A percentile compares a stretch with the other conserved stretches of the same genome.
Evolutionary conservation across 208 protist genomes (phyloP).

Genomic region (Crithidia mellificae): DNA sequence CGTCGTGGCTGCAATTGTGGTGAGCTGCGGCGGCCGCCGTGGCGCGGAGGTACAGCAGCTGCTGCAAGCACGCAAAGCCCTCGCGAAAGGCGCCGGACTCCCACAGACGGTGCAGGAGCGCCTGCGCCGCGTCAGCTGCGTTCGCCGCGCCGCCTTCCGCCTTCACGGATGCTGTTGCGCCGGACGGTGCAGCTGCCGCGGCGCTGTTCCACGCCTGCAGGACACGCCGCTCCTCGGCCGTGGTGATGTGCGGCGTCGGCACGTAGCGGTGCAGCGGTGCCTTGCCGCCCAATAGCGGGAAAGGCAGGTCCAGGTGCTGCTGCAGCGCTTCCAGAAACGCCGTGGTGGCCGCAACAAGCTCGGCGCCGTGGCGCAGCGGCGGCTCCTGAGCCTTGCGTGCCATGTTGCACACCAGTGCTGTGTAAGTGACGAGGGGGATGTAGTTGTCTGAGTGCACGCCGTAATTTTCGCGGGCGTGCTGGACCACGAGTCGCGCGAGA

Average conservation of each 20-base stretch:
- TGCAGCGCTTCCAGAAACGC: conserved; percentile 62
- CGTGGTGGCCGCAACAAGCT: conserved; percentile 29
- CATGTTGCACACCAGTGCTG: conserved; percentile 20
- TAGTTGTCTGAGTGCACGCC: conserved; percentile 59
- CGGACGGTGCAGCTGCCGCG: conserved; percentile 8
- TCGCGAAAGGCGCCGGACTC: conserved; percentile 66
- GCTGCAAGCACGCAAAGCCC: conserved; percentile 69
- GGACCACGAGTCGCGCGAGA: conserved; percentile 32
- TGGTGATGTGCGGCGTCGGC: conserved; percentile 68
- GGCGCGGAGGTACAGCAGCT: conserved; percentile 41
- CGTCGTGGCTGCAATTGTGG: background rate
- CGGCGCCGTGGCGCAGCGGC: conserved; percentile 33
- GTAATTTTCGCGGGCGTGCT: conserved; percentile 25
- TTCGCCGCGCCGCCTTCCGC: conserved; percentile 14
- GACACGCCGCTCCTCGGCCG: conserved; percentile 66
- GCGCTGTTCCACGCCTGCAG: conserved; percentile 39
- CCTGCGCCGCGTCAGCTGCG: background rate
- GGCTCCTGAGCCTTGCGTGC: conserved; percentile 21
- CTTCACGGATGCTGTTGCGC: conserved; percentile 15
- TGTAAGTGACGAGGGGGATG: conserved; percentile 63
- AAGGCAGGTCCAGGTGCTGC: conserved; percentile 75
- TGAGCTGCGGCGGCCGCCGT: conserved; percentile 14
- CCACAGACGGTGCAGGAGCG: conserved; percentile 61
- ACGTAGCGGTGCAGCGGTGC: conserved; percentile 48
- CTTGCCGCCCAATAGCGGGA: conserved; percentile 50